These are phyloP conservation scores for Coemansia sp. DNA, from an alignment of 192 early-diverging fungal genomes.

Conservation along the genomic window DNA sequence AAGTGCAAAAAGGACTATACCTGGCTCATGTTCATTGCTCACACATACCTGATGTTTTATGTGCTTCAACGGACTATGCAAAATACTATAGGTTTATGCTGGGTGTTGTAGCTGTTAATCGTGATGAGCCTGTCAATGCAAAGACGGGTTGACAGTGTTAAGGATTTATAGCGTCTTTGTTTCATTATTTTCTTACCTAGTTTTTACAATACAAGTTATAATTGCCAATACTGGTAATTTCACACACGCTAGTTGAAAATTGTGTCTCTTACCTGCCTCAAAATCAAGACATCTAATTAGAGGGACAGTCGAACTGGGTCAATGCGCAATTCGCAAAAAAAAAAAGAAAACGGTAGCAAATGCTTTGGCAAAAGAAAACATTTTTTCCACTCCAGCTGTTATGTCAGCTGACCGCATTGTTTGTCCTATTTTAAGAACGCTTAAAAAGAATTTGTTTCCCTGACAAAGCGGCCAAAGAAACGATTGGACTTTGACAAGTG, in stretches of 20 bases:
- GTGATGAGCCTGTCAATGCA: background rate
- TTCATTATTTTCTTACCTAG: too few species aligned
- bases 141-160: background rate
- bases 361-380: background rate
- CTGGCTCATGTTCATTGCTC: background rate
- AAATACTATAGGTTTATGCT: slow-evolving; percentile 1
- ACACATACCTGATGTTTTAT: background rate
- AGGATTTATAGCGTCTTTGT: background rate
- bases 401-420: background rate
- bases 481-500: background rate
- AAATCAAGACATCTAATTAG: background rate
- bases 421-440: background rate
- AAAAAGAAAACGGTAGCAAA: background rate
- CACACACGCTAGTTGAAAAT: background rate
- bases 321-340: background rate
- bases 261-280: background rate
- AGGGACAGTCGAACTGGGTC: background rate
- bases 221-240: background rate
- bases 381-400: background rate
- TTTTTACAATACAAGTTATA: background rate
- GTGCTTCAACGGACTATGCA: background rate
- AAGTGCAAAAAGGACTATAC: background rate
- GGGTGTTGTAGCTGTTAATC: background rate
- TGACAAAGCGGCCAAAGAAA: background rate
- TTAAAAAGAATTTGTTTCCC: background rate